A percentile compares a stretch with the other conserved stretches of the same genome.
Evolutionary conservation across 495 filamentous ascomycete species (phyloP).

Genomic region (Daldinia grandis): DNA sequence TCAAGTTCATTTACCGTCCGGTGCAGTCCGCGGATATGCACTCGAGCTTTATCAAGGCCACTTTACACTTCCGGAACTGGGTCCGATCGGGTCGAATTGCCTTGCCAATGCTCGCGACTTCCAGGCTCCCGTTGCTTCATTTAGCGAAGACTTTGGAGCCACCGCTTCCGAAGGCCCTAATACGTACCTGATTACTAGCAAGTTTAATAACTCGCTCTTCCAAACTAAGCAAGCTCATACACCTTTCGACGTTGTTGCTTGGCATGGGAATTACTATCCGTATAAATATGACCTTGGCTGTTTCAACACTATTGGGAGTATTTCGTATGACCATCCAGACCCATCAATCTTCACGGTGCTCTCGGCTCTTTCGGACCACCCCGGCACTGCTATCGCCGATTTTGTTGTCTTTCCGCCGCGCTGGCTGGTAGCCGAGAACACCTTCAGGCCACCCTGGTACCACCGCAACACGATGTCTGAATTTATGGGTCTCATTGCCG

Average conservation of each 20-base stretch:
- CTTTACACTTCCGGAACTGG: constrained; percentile 85
- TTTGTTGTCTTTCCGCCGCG: constrained; percentile 87
- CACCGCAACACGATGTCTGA: constrained; percentile 87
- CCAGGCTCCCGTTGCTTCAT: constrained; percentile 80
- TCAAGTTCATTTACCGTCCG: constrained; percentile 69
- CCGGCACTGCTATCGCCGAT: constrained; percentile 80
- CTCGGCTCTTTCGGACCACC: constrained; percentile 64
- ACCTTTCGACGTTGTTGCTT: constrained; percentile 83
- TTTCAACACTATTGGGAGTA: constrained; percentile 79
- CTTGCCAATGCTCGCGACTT: constrained; percentile 91
- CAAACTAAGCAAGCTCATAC: constrained; percentile 74
- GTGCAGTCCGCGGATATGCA: constrained; percentile 81
- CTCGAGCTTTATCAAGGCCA: constrained; percentile 88
- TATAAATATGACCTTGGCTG: constrained; percentile 87
- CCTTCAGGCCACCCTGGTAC: constrained; percentile 84
- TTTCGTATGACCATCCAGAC: constrained; percentile 83
- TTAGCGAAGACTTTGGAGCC: constrained; percentile 65
- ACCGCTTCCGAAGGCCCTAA: constrained; percentile 50
- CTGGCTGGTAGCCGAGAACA: constrained; percentile 80
- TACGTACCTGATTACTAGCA: constrained; percentile 72
- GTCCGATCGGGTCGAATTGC: constrained; percentile 87
- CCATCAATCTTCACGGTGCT: constrained; percentile 84
- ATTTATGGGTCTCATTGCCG: constrained; percentile 79
- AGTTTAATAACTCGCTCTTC: constrained; percentile 84
- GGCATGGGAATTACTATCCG: constrained; percentile 81